Percentiles rank a stretch among this genome's conserved stretches.
phyloP scores from a whole-genome alignment of 202 grass and related monocot genomes.

The Brachypodium distachyon region DNA sequence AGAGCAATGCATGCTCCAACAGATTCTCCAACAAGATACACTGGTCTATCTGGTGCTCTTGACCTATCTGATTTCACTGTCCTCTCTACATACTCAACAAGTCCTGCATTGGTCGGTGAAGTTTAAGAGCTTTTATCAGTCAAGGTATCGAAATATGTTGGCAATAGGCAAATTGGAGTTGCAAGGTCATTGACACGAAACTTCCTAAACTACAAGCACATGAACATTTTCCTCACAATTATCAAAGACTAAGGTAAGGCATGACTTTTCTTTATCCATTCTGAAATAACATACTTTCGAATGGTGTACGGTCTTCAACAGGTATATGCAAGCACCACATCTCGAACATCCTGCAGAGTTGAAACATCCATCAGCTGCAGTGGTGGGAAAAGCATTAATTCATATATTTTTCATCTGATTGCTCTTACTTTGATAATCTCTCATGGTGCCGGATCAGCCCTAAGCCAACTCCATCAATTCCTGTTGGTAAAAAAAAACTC shows the following conservation, averaged over 20 bases:
- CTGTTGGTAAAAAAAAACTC: no score
- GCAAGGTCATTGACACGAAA: neutral
- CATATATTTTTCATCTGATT: neutral
- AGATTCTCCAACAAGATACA: conserved; percentile 83
- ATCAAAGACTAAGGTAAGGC: neutral
- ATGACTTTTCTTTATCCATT: neutral
- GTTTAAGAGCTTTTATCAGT: neutral
- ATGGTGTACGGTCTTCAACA: conserved; percentile 56
- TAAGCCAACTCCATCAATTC: conserved; percentile 77
- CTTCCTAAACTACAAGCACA: neutral
- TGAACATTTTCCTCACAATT: neutral
- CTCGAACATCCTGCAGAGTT: conserved; percentile 65
- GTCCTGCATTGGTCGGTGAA: conserved; percentile 24
- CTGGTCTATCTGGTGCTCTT: conserved; percentile 36
- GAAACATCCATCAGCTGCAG: neutral
- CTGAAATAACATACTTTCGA: conserved; percentile 40
- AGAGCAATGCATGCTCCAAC: conserved; percentile 80
- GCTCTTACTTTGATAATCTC: conserved; percentile 62
- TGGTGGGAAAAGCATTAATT: neutral
- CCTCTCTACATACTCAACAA: conserved; percentile 66
- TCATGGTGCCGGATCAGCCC: conserved; percentile 70
- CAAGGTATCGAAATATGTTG: neutral
- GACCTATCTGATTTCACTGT: conserved; percentile 51
- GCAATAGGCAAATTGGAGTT: neutral
- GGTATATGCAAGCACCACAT: conserved; percentile 95